phyloP scores from a whole-genome alignment of 306 rosid species.

The Castanea sativa region DNA sequence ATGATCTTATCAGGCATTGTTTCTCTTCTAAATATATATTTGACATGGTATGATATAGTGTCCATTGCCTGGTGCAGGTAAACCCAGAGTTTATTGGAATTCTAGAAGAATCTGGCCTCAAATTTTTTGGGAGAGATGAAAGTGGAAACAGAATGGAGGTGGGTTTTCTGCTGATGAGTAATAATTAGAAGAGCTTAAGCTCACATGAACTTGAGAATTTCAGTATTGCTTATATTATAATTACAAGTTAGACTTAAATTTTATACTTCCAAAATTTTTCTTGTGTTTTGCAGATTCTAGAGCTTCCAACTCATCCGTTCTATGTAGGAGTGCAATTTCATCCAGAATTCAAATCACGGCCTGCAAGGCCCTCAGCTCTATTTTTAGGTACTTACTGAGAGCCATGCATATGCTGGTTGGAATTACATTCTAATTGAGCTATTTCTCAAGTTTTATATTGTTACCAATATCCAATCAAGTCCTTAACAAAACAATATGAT shows the following conservation, averaged over 20 bases:
- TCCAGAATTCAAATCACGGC: conserved; percentile 98
- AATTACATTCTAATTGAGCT: background rate
- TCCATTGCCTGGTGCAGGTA: conserved; percentile 51
- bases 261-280: conserved; percentile 9
- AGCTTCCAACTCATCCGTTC: conserved; percentile 88
- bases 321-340: conserved; percentile 94
- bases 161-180: conserved; percentile 23
- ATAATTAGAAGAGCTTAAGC: conserved; percentile 17
- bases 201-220: conserved; percentile 19
- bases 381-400: conserved; percentile 59
- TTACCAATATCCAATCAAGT: background rate
- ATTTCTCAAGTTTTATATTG: background rate
- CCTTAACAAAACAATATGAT: background rate
- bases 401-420: background rate
- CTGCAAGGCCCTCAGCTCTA: conserved; percentile 80
- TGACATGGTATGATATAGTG: conserved; percentile 8
- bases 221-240: conserved; percentile 11
- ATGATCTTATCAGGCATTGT: conserved; percentile 1
- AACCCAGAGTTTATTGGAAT: conserved; percentile 74
- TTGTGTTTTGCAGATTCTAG: conserved; percentile 67
- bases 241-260: conserved; percentile 14
- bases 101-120: conserved; percentile 83
- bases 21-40: conserved; percentile 11
- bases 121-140: conserved; percentile 93
- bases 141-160: conserved; percentile 98